phyloP scores from a whole-genome alignment of 148 eudicot genomes.

The Fagopyrum homotropicum region DNA sequence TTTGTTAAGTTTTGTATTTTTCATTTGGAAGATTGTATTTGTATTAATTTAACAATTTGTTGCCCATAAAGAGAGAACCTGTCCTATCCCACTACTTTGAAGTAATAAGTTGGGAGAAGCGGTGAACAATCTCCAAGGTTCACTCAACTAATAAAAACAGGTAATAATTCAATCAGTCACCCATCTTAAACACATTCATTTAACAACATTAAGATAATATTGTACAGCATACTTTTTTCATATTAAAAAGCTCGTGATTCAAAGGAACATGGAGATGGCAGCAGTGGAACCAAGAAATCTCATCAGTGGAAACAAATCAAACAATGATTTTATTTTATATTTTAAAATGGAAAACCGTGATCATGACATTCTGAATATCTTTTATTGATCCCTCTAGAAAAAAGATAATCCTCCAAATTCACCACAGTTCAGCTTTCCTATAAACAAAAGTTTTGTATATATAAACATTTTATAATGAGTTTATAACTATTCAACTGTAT shows the following conservation, averaged over 20 bases:
- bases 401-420: not conserved
- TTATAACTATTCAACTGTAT: too few species aligned
- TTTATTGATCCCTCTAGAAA: not conserved
- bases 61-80: not conserved
- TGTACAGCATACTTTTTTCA: not conserved
- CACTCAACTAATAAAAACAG: not conserved
- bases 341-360: not conserved
- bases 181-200: not conserved
- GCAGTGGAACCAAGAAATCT: not conserved
- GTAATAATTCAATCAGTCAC: slow-evolving; percentile 2
- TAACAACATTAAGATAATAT: not conserved
- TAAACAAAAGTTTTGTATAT: too few species aligned
- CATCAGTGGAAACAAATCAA: not conserved
- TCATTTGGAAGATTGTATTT: slow-evolving; percentile 5
- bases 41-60: not conserved
- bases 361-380: not conserved
- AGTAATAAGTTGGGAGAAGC: slow-evolving; percentile 1
- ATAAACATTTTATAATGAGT: too few species aligned
- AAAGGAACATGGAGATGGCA: not conserved
- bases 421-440: not conserved
- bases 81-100: not conserved
- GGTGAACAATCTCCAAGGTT: not conserved
- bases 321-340: not conserved
- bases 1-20: not conserved
- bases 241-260: not conserved